Evolutionary conservation across 305 asterid species (phyloP).

Genomic region (Fraxinus ornus): DNA sequence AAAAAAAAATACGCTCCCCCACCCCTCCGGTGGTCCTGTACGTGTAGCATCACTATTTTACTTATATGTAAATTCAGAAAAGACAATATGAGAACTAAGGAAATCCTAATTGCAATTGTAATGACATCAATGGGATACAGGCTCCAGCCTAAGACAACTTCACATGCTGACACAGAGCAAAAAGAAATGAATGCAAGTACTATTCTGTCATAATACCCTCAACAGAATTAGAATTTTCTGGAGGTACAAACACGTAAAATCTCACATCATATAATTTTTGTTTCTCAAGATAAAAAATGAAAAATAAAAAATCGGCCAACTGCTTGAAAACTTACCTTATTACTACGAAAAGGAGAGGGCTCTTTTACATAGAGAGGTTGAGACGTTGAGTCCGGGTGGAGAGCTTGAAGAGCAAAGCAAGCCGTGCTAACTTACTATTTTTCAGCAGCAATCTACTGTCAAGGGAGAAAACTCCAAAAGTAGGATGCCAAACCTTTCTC

Average conservation of each 20-base stretch:
- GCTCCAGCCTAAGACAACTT: background rate
- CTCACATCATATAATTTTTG: background rate
- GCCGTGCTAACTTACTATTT: background rate
- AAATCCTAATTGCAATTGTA: background rate
- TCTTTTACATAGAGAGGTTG: background rate
- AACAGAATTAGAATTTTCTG: background rate
- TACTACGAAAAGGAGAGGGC: background rate
- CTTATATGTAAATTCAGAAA: background rate
- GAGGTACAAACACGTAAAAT: background rate
- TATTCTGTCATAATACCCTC: background rate
- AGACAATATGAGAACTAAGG: background rate
- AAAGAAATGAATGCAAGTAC: background rate
- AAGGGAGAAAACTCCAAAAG: background rate
- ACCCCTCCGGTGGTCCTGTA: no score
- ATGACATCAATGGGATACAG: background rate
- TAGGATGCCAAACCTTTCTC: background rate
- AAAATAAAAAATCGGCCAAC: no score
- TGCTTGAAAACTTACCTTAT: background rate
- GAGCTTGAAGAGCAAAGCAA: background rate
- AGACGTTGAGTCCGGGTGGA: background rate
- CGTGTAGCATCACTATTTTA: no score
- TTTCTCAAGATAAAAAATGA: background rate
- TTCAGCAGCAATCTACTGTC: background rate
- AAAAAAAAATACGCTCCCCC: no score
- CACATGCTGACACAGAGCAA: background rate